These are phyloP conservation scores for Haberlea rhodopensis DNA, from an alignment of 257 asterid species.

Conservation along the genomic window DNA sequence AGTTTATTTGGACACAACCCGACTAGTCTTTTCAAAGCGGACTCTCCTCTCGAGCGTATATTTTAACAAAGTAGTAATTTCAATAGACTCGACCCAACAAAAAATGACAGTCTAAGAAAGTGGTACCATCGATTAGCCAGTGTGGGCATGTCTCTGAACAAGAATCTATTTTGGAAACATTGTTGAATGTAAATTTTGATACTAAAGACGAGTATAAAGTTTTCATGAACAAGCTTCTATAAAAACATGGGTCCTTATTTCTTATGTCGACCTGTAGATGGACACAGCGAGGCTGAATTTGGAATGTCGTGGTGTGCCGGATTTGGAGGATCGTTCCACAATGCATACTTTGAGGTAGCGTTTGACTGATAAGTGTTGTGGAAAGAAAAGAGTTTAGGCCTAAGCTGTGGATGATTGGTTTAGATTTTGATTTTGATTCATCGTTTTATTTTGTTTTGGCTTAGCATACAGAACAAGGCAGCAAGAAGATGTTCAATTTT, in stretches of 20 bases:
- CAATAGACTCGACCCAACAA: no score
- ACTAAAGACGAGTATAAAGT: no score
- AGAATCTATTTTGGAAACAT: not conserved
- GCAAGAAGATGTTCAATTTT: conserved; percentile 22
- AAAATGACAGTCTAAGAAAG: no score
- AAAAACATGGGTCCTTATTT: not conserved
- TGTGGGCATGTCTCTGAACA: no score
- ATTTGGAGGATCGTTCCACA: conserved; percentile 77
- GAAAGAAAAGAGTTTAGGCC: not conserved
- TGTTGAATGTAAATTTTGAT: no score
- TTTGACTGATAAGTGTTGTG: not conserved
- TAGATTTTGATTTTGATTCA: not conserved
- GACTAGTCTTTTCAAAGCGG: no score
- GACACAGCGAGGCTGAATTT: conserved; percentile 92
- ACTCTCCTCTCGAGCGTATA: no score
- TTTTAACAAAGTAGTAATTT: no score
- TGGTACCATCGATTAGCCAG: no score
- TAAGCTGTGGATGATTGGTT: not conserved
- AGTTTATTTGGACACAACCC: no score
- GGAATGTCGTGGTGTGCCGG: conserved; percentile 99
- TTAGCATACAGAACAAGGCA: conserved; percentile 8
- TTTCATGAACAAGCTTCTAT: not conserved
- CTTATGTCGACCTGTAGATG: conserved; percentile 46
- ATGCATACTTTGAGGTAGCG: conserved; percentile 79
- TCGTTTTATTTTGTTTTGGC: not conserved